Conservation (phyloP, 2,329 filamentous ascomycete genomes). For the Didymella lethalis region DNA sequence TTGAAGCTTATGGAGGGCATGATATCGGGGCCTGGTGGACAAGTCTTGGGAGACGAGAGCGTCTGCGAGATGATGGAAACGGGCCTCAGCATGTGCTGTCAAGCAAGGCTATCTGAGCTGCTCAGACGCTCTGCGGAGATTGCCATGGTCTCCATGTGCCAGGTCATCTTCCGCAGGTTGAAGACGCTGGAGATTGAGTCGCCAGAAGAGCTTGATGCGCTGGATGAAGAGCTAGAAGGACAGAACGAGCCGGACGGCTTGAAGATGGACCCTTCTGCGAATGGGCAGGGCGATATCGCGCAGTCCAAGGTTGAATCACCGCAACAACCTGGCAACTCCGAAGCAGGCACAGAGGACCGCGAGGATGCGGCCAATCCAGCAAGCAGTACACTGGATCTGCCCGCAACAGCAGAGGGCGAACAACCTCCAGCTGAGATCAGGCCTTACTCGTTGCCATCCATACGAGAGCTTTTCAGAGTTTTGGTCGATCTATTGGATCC, state of each 20-base stretch:
- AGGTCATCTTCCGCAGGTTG: conserved; percentile 94
- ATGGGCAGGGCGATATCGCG: conserved; percentile 64
- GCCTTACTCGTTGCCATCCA: conserved; percentile 93
- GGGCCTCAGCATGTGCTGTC: conserved; percentile 95
- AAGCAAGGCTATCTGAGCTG: conserved; percentile 88
- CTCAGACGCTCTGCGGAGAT: conserved; percentile 91
- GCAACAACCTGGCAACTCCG: conserved; percentile 43
- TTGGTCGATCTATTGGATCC: conserved; percentile 93
- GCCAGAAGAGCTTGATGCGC: conserved; percentile 69
- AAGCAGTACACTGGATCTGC: conserved; percentile 55
- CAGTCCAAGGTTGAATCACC: conserved; percentile 47
- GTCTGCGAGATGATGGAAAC: conserved; percentile 99
- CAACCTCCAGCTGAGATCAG: conserved; percentile 67
- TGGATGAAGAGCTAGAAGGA: conserved; percentile 71
- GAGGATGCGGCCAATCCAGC: conserved; percentile 51
- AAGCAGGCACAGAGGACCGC: conserved; percentile 46
- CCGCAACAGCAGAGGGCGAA: conserved; percentile 53
- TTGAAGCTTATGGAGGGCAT: conserved; percentile 98
- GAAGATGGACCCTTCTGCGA: conserved; percentile 82
- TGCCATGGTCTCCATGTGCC: conserved; percentile 98
- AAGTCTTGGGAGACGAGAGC: conserved; percentile 95
- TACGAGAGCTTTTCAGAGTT: conserved; percentile 91
- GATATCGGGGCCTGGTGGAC: conserved; percentile 90
- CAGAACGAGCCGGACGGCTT: conserved; percentile 71
- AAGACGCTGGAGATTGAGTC: conserved; percentile 84